phyloP scores from a whole-genome alignment of 2,329 filamentous ascomycete genomes.

The Ascochyta pisi region DNA sequence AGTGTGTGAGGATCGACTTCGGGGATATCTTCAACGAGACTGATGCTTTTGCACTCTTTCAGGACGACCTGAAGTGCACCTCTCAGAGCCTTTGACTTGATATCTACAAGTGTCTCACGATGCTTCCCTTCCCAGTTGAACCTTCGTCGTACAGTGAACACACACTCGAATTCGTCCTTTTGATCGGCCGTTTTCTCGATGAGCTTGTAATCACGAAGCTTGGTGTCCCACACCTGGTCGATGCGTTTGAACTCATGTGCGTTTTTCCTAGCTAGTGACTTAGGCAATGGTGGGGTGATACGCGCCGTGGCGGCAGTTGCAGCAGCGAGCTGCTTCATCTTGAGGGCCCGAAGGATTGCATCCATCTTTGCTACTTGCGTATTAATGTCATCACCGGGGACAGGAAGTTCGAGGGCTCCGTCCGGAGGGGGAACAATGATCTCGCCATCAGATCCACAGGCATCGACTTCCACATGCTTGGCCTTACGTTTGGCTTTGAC shows the following conservation, averaged over 20 bases:
- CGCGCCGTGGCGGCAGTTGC: constrained; percentile 19
- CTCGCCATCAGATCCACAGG: not conserved
- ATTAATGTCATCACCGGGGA: constrained; percentile 21
- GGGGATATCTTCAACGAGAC: constrained; percentile 79
- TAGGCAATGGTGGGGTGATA: constrained; percentile 23
- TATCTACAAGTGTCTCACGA: constrained; percentile 75
- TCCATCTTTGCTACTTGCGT: constrained; percentile 25
- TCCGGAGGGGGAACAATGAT: constrained; percentile 2
- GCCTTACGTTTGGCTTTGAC: constrained; percentile 27
- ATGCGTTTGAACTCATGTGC: constrained; percentile 72
- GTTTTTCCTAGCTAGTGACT: constrained; percentile 39
- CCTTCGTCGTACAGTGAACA: constrained; percentile 79
- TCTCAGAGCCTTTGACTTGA: constrained; percentile 81
- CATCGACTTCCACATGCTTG: constrained; percentile 20
- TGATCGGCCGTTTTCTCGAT: constrained; percentile 70
- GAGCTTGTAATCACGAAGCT: constrained; percentile 64
- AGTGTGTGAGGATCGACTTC: constrained; percentile 60
- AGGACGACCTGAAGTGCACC: constrained; percentile 74
- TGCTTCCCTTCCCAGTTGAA: constrained; percentile 89
- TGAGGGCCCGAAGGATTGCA: constrained; percentile 21
- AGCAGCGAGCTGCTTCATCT: constrained; percentile 25
- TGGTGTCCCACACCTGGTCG: constrained; percentile 64
- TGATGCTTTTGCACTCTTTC: constrained; percentile 78
- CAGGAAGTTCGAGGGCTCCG: constrained; percentile 4
- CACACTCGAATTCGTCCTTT: constrained; percentile 75